Base-by-base conservation (phyloP, 208 protist genomes). In the Zelonia costaricensis region DNA sequence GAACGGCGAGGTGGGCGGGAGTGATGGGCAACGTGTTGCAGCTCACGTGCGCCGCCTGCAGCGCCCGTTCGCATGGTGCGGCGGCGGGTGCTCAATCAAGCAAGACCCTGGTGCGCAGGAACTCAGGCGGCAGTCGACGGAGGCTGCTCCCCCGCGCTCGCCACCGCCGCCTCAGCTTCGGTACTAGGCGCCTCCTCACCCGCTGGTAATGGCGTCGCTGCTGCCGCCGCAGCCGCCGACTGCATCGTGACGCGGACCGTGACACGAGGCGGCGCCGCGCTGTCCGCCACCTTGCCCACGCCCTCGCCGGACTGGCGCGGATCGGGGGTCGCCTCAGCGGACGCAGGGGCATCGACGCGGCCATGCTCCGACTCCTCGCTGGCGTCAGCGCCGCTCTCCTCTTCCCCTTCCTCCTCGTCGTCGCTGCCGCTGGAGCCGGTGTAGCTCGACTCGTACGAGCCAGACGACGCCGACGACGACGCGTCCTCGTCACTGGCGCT, bases 361-460 rank as follows among this genome's bases (percentile, higher is more conserved):
- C 22, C 56, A 33, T 25, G 35, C 20, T 43, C 33, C 36, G 47
- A 58, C 9, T 25, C 25, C 30, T 15, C 45, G 9, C 30, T 20
- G 1, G 49, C 36, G 46, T 67, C 30, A 36, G 7, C 36, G 20
- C 53, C 56, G 13, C 15, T 35, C 30, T 22, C 47, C 44, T 18
- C 22, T 48, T 25, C 59, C 46, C 3, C 20, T n/a, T n/a, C n/a
- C n/a, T n/a, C n/a, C n/a, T 20, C 33, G 28, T 57, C 23, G 4
- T 44, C 36, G 22, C 20, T 42, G 16, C 40, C 49, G 15, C 35
- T 62, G 8, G 38, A 58, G 28, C 10, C 49, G 0, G 40, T 43
- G 58, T 53, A 13, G 25, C 66, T 65, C 13, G 51, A 73, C 28
- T 56, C 65, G 48, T 59, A 44, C 13, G 48, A 62, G n/a, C 27